Base-by-base conservation (phyloP, 768 basidiomycete genomes). In the Suillus americanus region DNA sequence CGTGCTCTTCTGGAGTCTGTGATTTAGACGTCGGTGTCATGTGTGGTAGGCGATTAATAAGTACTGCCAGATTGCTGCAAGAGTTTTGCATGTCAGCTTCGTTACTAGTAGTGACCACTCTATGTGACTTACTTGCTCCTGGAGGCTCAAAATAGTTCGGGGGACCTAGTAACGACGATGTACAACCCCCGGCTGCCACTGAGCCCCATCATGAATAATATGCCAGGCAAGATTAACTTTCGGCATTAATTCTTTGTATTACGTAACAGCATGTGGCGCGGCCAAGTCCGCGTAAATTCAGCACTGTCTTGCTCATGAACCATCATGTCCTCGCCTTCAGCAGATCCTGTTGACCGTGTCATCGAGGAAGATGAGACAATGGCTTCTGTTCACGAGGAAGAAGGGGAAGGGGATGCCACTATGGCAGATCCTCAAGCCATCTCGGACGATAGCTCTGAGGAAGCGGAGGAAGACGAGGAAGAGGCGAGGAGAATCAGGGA, bases 391-490 rank as follows among this genome's bases (percentile, higher is more conserved):
- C 75, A 72, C 37, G 75, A 72, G 28, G 77, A 79, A 23, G 80
- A 79, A 54, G 87, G 80, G 61, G 88, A 85, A 61, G 86, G 81
- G 45, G 88, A 88, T 72, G 82, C 81, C 60, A 74, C 81, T 51
- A 75, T 75, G 70, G 84, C 83, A 77, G 81, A 82, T 46, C 81
- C 79, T 62, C 68, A 69, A 23, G 71, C 64, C 28, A 78, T 78
- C 63, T 85, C 87, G 23, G 91, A 91, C 73, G 92, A 95, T 77
- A 94, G 92, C 74, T 94, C 92, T 53, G 93, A 94, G 70, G 92
- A 95, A 72, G 90, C 86, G 41, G 93, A 96, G 43, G 95, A 97
- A 56, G 95, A 97, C 72, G 91, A 88, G 70, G 96, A 97, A 66
- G 95, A 95, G 79, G 90, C 81, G 70, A 84, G 86, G 64, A 82